Percentiles rank a stretch among this genome's conserved stretches.
phyloP scores from a whole-genome alignment of 2,329 filamentous ascomycete genomes.

The Neonectria neomacrospora region DNA sequence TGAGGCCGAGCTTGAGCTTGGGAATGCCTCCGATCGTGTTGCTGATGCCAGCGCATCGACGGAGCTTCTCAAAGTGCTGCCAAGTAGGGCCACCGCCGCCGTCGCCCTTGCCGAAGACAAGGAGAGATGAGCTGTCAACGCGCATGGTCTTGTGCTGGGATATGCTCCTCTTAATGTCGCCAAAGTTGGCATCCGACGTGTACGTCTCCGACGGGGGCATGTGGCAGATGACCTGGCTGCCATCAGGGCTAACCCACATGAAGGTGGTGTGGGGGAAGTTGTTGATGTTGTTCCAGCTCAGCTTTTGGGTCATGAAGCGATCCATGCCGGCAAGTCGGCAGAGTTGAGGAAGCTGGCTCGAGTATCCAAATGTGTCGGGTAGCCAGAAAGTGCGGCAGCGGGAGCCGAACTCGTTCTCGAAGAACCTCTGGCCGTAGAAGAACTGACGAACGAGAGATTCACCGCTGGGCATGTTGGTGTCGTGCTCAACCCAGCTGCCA shows the following conservation, averaged over 20 bases:
- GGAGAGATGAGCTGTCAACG: slow-evolving; percentile 87
- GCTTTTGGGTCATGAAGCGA: slow-evolving; percentile 96
- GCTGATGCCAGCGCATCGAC: slow-evolving; percentile 89
- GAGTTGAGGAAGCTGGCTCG: slow-evolving; percentile 90
- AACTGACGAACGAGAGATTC: slow-evolving; percentile 96
- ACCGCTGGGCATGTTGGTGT: slow-evolving; percentile 96
- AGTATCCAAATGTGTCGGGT: slow-evolving; percentile 98
- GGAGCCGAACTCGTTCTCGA: slow-evolving; percentile 90
- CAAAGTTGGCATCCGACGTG: slow-evolving; percentile 93
- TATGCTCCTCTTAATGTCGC: slow-evolving; percentile 89
- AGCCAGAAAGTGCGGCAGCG: slow-evolving; percentile 95
- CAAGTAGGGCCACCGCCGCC: slow-evolving; percentile 95
- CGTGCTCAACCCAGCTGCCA: slow-evolving; percentile 98
- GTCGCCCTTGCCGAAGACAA: slow-evolving; percentile 97
- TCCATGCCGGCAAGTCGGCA: slow-evolving; percentile 96
- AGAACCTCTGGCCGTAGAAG: slow-evolving; percentile 93
- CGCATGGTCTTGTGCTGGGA: slow-evolving; percentile 96
- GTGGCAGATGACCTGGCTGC: slow-evolving; percentile 95
- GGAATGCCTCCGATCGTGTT: slow-evolving; percentile 85
- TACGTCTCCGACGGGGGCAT: slow-evolving; percentile 98
- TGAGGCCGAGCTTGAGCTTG: slow-evolving; percentile 86
- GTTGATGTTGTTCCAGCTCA: slow-evolving; percentile 99
- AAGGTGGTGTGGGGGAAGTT: slow-evolving; percentile 99
- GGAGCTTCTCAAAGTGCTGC: slow-evolving; percentile 93
- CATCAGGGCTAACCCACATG: slow-evolving; percentile 97